Evolutionary conservation across 1,139 yeast species (phyloP), one percentile per base, ranked within the genome.

Genomic region (Kazachstania sp.): DNA sequence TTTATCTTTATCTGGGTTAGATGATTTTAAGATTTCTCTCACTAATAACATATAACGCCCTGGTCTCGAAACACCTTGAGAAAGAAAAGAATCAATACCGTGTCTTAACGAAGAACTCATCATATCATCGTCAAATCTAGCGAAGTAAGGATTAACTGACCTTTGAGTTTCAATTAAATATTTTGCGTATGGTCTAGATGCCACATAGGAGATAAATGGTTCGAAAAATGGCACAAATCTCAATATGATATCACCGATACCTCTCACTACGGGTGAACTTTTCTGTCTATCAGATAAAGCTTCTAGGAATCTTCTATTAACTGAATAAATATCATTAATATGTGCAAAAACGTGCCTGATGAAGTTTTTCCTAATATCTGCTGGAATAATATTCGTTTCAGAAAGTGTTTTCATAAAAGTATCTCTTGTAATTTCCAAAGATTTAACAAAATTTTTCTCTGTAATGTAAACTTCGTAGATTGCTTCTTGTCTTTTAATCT

Each of bases 111-210:
- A 63, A 9, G 95, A 83, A 65, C 88, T 97, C 49, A 94, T 92
- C 63, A 88, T 74, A 51, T 94, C 96, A 60, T 87, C 96, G 50
- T 92, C 86, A 65, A 92, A 92, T 60, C 95, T 73, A 20, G 95
- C 92, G 70, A 92, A 92, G 52, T 86, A 78, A 50, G 94, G 83
- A 65, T 94, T 92, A 30, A 84, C 86, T 50, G 87, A 83, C 65
- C 88, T 87, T 63, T 92, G 98, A 45, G 97, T 77, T 68, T 92
- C 98, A 68, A 88, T 88, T 66, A 92, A 95, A 67, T 87, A 88
- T 65, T 88, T 87, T 12, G 97, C 97, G 69, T 87, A 88, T 46
- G 92, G 88, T 64, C 94, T 94, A 50, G 92, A 88, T n/a, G 97
- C 97, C 50, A 95, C 95, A 64, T 92, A 92, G 44, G 84, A 77